phyloP scores from a whole-genome alignment of 164 flowering plant species.

The Vitis rotundifolia region DNA sequence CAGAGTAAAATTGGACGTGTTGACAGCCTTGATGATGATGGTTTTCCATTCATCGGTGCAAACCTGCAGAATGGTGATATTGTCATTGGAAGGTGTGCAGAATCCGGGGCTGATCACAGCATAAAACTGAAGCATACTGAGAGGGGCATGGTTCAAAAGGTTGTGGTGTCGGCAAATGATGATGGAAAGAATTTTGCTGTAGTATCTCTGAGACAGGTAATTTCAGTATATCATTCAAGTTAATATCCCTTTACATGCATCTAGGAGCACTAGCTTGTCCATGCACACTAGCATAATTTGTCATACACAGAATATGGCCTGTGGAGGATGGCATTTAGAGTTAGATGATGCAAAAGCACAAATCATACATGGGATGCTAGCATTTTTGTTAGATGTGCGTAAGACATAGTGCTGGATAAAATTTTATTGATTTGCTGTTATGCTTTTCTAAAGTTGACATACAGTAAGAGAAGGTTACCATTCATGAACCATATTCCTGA shows the following conservation, averaged over 20 bases:
- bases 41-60: constrained; percentile 87
- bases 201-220: constrained; percentile 92
- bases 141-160: constrained; percentile 89
- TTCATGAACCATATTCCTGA: background rate
- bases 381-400: background rate
- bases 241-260: background rate
- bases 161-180: constrained; percentile 89
- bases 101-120: constrained; percentile 88
- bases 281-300: too few relatives aligned
- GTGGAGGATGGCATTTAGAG: too few relatives aligned
- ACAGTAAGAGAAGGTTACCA: background rate
- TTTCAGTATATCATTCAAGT: background rate
- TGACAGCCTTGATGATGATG: constrained; percentile 94
- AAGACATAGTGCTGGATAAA: background rate
- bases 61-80: constrained; percentile 82
- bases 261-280: too few relatives aligned
- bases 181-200: constrained; percentile 91
- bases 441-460: background rate
- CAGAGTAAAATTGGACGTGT: constrained; percentile 81
- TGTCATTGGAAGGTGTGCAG: constrained; percentile 79
- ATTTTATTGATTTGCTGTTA: background rate
- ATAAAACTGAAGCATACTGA: constrained; percentile 91
- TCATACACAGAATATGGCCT: too few relatives aligned
- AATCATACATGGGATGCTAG: too few relatives aligned
- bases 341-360: too few relatives aligned